Percentiles rank a stretch among this genome's conserved stretches.
These are phyloP conservation scores for Gymnopus androsaceus DNA, from an alignment of 1,284 basidiomycete genomes.

Conservation along the genomic window DNA sequence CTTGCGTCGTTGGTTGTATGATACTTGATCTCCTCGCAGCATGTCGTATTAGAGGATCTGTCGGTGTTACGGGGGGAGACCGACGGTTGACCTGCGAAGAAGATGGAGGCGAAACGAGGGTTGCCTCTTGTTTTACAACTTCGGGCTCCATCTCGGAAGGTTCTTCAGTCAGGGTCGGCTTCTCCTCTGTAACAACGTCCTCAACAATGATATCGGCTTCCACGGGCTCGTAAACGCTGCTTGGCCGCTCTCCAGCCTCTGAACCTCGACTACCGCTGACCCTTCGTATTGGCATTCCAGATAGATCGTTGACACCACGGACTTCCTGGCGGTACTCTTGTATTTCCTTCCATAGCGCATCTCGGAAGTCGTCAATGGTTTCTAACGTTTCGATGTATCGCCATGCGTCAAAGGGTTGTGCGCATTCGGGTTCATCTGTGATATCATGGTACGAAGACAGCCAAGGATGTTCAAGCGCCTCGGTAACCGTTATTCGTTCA, in stretches of 20 bases:
- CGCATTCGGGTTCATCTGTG: conserved; percentile 83
- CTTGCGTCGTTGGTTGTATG: conserved; percentile 57
- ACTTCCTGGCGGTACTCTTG: conserved; percentile 85
- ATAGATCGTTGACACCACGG: conserved; percentile 48
- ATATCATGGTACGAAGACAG: conserved; percentile 88
- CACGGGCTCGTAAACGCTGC: background rate
- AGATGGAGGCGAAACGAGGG: conserved; percentile 3
- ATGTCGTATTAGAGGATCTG: conserved; percentile 72
- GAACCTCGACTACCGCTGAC: conserved; percentile 14
- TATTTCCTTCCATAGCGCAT: conserved; percentile 83
- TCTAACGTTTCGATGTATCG: conserved; percentile 79
- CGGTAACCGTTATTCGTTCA: conserved; percentile 75
- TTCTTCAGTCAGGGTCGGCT: conserved; percentile 16
- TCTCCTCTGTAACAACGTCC: conserved; percentile 14
- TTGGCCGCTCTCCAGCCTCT: conserved; percentile 7
- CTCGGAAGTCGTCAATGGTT: conserved; percentile 79
- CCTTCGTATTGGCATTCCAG: conserved; percentile 25
- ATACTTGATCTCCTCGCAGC: conserved; percentile 73
- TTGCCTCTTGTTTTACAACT: conserved; percentile 6
- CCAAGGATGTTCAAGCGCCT: conserved; percentile 92
- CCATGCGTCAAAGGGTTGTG: conserved; percentile 81
- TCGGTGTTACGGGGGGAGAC: conserved; percentile 36
- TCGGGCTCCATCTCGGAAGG: conserved; percentile 20
- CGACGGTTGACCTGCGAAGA: conserved; percentile 36
- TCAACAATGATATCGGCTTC: conserved; percentile 19